These are phyloP conservation scores for Trametes maxima DNA, from an alignment of 768 basidiomycete genomes.

Conservation along the genomic window DNA sequence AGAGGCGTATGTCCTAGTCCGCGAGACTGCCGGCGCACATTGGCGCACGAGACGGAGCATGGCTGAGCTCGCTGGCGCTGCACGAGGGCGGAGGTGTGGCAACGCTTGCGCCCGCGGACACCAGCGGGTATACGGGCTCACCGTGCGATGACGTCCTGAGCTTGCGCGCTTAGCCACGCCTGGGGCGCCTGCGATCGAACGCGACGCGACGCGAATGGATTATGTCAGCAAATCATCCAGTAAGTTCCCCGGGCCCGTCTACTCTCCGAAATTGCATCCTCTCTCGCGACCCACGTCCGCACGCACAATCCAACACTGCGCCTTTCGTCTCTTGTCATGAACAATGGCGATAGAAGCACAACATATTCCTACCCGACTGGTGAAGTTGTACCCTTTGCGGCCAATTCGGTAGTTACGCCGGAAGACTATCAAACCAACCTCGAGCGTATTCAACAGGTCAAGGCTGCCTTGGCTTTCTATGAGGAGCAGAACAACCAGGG, in stretches of 20 bases:
- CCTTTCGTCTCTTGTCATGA: conserved; percentile 17
- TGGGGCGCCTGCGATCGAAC: neutral
- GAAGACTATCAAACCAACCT: conserved; percentile 37
- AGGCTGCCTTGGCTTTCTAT: conserved; percentile 36
- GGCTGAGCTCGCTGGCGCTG: neutral
- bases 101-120: neutral
- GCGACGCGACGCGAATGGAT: conserved; percentile 23
- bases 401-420: conserved; percentile 18
- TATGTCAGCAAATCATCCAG: conserved; percentile 10
- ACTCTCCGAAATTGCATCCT: neutral
- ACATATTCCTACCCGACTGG: neutral
- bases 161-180: neutral
- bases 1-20: conserved; percentile 48
- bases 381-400: conserved; percentile 6
- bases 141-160: neutral
- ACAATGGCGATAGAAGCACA: conserved; percentile 15
- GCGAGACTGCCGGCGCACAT: neutral
- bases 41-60: conserved; percentile 7
- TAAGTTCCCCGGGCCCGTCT: neutral
- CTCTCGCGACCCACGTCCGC: neutral
- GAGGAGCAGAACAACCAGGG: conserved; percentile 47
- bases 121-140: neutral
- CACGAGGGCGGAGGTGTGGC: no score
- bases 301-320: neutral
- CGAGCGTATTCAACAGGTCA: conserved; percentile 35